A percentile compares a stretch with the other conserved stretches of the same genome.
Conservation (phyloP, 1,139 yeast genomes). For the Lodderomyces margitis region DNA sequence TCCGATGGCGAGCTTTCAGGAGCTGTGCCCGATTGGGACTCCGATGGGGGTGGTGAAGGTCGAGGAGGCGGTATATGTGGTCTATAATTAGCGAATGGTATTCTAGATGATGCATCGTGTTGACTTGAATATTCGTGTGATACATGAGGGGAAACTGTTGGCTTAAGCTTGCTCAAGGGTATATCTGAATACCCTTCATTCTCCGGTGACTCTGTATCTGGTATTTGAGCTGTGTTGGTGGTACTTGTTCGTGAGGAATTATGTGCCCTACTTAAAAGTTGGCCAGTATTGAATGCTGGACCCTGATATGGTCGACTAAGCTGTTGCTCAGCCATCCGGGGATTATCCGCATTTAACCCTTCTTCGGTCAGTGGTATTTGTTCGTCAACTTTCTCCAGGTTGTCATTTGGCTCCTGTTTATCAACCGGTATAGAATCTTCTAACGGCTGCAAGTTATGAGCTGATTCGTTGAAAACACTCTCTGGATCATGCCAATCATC, state of each 20-base stretch:
- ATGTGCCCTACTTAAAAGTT: background rate
- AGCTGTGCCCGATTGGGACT: background rate
- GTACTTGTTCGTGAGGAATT: background rate
- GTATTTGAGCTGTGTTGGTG: background rate
- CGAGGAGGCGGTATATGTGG: conserved; percentile 4
- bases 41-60: background rate
- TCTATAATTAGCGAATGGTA: background rate
- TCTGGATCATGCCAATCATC: background rate
- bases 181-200: background rate
- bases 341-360: background rate
- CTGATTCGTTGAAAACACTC: background rate
- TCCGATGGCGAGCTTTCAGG: background rate
- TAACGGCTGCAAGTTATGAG: background rate
- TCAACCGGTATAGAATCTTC: background rate
- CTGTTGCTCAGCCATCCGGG: background rate
- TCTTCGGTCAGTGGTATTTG: background rate
- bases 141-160: background rate
- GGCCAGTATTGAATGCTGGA: background rate
- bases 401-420: background rate
- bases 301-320: background rate
- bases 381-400: background rate
- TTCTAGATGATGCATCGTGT: background rate
- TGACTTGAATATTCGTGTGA: background rate
- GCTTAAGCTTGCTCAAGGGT: background rate
- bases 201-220: background rate